These are phyloP conservation scores for Komagataella mondaviorum DNA, from an alignment of 805 yeast genomes.

Conservation along the genomic window DNA sequence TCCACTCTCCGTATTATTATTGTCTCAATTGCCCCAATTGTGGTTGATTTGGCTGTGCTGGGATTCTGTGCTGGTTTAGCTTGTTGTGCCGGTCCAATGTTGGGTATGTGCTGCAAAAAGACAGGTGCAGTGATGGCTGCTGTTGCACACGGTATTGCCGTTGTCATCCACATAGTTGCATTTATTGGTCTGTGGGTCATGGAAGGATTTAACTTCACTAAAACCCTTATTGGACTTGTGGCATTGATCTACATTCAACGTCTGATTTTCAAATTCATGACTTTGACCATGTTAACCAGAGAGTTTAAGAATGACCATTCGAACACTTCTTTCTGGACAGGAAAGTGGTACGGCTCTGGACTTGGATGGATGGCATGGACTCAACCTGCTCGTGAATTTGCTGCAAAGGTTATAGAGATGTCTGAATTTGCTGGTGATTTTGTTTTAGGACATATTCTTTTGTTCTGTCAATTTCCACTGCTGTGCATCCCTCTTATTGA, in stretches of 20 bases:
- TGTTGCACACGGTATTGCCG: conserved; percentile 91
- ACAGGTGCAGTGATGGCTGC: conserved; percentile 95
- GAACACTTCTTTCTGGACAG: conserved; percentile 99
- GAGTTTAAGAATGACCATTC: conserved; percentile 94
- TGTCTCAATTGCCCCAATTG: conserved; percentile 86
- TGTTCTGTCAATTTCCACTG: conserved; percentile 83
- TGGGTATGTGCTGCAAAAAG: conserved; percentile 91
- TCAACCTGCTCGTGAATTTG: conserved; percentile 91
- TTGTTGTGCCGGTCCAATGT: conserved; percentile 95
- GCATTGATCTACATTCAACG: conserved; percentile 84
- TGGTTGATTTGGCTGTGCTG: conserved; percentile 74
- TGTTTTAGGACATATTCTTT: conserved; percentile 76
- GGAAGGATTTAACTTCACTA: conserved; percentile 82
- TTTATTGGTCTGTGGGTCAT: conserved; percentile 95
- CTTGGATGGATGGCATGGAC: conserved; percentile 90
- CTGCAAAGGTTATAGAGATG: conserved; percentile 86
- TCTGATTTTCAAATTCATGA: conserved; percentile 71
- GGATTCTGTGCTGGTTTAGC: conserved; percentile 68
- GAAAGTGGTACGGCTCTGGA: conserved; percentile 96
- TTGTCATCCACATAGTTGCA: conserved; percentile 72
- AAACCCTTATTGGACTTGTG: conserved; percentile 76
- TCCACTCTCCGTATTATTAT: conserved; percentile 59
- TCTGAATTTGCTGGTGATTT: conserved; percentile 97
- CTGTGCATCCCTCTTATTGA: conserved; percentile 79
- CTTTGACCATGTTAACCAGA: conserved; percentile 70